Conservation (phyloP, 2,329 filamentous ascomycete genomes). For the Aspergillus persii region DNA sequence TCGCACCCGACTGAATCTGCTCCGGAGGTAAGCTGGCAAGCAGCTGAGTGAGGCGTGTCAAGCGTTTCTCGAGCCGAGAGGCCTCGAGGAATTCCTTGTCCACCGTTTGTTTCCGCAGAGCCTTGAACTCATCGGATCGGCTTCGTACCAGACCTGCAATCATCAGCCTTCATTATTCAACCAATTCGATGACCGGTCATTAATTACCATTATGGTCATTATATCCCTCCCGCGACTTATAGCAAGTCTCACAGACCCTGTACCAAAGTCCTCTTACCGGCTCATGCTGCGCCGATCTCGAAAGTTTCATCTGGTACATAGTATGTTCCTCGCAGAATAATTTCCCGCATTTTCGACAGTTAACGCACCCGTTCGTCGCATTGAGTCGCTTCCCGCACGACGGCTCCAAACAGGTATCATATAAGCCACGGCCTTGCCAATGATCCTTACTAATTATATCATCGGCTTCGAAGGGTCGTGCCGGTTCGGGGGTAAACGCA, state of each 20-base stretch:
- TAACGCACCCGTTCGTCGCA: conserved; percentile 76
- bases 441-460: conserved; percentile 83
- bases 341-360: conserved; percentile 88
- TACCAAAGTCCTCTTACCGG: conserved; percentile 90
- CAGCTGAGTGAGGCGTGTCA: conserved; percentile 85
- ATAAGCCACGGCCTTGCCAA: conserved; percentile 75
- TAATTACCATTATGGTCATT: conserved; percentile 72
- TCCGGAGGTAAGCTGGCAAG: conserved; percentile 74
- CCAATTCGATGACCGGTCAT: neutral
- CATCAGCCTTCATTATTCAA: conserved; percentile 7
- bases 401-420: conserved; percentile 84
- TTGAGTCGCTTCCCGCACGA: conserved; percentile 78
- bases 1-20: conserved; percentile 52
- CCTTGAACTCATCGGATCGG: conserved; percentile 68
- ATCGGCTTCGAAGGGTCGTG: conserved; percentile 67
- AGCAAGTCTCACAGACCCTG: conserved; percentile 97
- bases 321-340: conserved; percentile 97
- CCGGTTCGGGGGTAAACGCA: conserved; percentile 32
- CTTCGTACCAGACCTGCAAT: conserved; percentile 61
- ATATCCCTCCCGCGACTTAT: conserved; percentile 93
- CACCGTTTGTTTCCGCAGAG: conserved; percentile 70
- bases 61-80: conserved; percentile 82
- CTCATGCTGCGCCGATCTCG: conserved; percentile 82
- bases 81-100: conserved; percentile 86
- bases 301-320: conserved; percentile 99